These are phyloP conservation scores for Selaginella tamariscina DNA, from an alignment of 75 land plant genomes.

Conservation along the genomic window DNA sequence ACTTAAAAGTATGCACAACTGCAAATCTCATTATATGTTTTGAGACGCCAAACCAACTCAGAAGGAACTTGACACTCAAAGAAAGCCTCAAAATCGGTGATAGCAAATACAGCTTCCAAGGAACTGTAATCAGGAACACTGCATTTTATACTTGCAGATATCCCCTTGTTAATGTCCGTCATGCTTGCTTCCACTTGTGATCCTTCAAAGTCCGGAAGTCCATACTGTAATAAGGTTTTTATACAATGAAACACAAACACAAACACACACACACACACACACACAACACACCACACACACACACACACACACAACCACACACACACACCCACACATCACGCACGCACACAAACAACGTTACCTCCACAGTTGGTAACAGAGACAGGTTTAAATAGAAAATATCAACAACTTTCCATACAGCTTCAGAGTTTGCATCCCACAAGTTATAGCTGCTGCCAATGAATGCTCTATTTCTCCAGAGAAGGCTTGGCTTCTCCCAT, in stretches of 20 bases:
- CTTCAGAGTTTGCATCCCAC: not conserved
- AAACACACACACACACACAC: too few species aligned
- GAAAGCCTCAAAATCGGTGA: constrained; percentile 3
- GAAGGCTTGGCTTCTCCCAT: not conserved
- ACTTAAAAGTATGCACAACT: too few species aligned
- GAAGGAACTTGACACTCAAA: not conserved
- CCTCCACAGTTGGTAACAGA: not conserved
- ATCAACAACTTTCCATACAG: not conserved
- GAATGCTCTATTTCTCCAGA: not conserved
- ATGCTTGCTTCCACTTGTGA: not conserved
- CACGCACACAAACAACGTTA: not conserved
- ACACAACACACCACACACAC: too few species aligned
- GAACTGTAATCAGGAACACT: not conserved
- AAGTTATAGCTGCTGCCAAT: not conserved
- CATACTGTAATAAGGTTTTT: not conserved
- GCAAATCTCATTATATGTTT: too few species aligned
- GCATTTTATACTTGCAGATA: not conserved
- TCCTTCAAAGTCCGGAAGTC: not conserved
- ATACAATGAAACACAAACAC: not conserved
- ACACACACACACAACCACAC: too few species aligned
- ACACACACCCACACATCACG: too few species aligned
- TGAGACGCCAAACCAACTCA: not conserved
- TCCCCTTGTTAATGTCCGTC: not conserved
- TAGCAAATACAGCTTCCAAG: not conserved
- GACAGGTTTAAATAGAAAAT: not conserved